A percentile compares a stretch with the other conserved stretches of the same genome.
Conservation (phyloP, 2,329 filamentous ascomycete genomes). For the Beauveria bassiana region DNA sequence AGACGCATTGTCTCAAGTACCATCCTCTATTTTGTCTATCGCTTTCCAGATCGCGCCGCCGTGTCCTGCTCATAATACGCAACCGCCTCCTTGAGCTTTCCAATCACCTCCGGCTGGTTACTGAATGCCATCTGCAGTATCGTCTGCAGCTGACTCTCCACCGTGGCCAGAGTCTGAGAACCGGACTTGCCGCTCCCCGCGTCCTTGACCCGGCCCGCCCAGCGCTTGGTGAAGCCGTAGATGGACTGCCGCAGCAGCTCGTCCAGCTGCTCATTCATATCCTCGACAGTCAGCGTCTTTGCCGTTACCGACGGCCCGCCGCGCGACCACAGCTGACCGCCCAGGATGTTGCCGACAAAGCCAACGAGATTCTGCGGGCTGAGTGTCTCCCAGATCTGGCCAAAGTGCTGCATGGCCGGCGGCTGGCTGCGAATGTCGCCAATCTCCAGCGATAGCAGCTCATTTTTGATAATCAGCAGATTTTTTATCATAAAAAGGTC, state of each 20-base stretch:
- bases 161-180: constrained; percentile 41
- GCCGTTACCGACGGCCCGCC: constrained; percentile 26
- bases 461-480: constrained; percentile 88
- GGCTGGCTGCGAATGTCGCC: constrained; percentile 52
- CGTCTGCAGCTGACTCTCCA: constrained; percentile 49
- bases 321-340: constrained; percentile 43
- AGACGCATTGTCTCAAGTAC: neutral
- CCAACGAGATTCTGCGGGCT: constrained; percentile 50
- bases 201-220: constrained; percentile 44
- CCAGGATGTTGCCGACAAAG: constrained; percentile 51
- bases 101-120: constrained; percentile 50
- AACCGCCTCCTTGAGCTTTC: constrained; percentile 54
- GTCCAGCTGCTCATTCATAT: constrained; percentile 58
- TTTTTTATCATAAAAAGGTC: constrained; percentile 94
- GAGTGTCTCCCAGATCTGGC: constrained; percentile 57
- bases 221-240: constrained; percentile 54
- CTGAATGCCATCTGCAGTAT: constrained; percentile 51
- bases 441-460: constrained; percentile 93
- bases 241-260: constrained; percentile 55
- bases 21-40: neutral
- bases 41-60: constrained; percentile 26
- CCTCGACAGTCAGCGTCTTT: constrained; percentile 39
- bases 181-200: constrained; percentile 39
- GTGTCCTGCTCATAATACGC: constrained; percentile 44
- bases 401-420: constrained; percentile 50